phyloP scores from a whole-genome alignment of 805 yeast species.

The Yarrowia alimentaria region DNA sequence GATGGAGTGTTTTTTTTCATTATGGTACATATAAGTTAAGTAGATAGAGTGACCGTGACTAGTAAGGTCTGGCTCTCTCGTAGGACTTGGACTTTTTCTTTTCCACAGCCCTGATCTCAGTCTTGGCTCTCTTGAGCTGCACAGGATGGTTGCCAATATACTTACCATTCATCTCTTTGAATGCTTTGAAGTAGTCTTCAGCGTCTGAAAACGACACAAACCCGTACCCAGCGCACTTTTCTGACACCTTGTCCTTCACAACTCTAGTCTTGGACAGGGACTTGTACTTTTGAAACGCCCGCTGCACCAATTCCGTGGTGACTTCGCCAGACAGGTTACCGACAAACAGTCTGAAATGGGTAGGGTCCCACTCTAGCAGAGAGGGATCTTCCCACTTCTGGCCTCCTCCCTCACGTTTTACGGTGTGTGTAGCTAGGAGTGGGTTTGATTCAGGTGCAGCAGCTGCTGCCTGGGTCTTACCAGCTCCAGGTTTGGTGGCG shows the following conservation, averaged over 20 bases:
- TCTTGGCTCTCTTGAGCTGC: slow-evolving; percentile 59
- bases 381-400: slow-evolving; percentile 50
- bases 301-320: slow-evolving; percentile 52
- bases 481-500: background rate
- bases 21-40: background rate
- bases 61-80: slow-evolving; percentile 12
- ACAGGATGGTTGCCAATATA: slow-evolving; percentile 74
- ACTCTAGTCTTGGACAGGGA: slow-evolving; percentile 60
- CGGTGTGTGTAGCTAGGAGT: slow-evolving; percentile 37
- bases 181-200: slow-evolving; percentile 66
- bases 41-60: background rate
- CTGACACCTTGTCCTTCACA: slow-evolving; percentile 48
- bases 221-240: slow-evolving; percentile 64
- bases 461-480: background rate
- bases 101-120: slow-evolving; percentile 31
- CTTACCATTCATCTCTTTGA: slow-evolving; percentile 73
- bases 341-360: slow-evolving; percentile 68
- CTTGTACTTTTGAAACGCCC: slow-evolving; percentile 54
- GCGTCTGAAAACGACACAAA: slow-evolving; percentile 66
- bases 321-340: slow-evolving; percentile 74
- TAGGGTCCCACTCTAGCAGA: slow-evolving; percentile 63
- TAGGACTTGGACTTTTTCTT: slow-evolving; percentile 7
- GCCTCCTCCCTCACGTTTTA: slow-evolving; percentile 49
- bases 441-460: slow-evolving; percentile 1
- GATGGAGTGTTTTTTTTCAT: no score